Base-by-base conservation (phyloP, 1,284 basidiomycete species). In the Xerocomus nothofagi region DNA sequence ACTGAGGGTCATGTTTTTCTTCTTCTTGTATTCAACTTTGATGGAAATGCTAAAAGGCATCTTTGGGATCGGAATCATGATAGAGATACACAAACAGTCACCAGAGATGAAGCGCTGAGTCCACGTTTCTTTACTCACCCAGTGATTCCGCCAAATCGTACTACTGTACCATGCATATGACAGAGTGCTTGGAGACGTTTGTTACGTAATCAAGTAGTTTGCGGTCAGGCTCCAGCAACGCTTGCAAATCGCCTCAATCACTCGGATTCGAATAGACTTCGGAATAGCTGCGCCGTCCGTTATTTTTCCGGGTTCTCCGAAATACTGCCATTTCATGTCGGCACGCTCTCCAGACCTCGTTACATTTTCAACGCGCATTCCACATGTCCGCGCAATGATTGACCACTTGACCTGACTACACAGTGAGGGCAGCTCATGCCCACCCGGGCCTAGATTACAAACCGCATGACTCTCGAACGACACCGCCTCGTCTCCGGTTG, bases 301-400 rank as follows among this genome's bases (percentile, higher is more conserved):
- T 44, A 47, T 40, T 48, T 38, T 14, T 49, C 49, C 51, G 46
- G 31, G 32, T 50, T 45, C 49, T 49, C 45, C 32, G 53, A 53
- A 51, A 51, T 58, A 49, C 44, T 51, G 39, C 33, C 49, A 56
- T 50, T 50, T 61, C 57, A 49, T 57, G 31, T 45, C 48, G 33
- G 50, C 60, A 67, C 53, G 54, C 49, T 53, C 54, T 47, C 62
- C 54, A 57, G 54, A 63, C 64, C 60, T 61, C 60, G 54, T 52
- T 65, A 53, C 49, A 49, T 47, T 54, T 62, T 55, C 66, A 65
- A 65, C 47, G 64, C 64, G 53, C 55, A 56, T 37, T 55, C 66
- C 63, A 67, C 62, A 67, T 65, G 62, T 65, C 57, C 60, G 44
- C 53, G 58, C 65, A 61, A 67, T 48, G 50, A 61, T 51, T 51